phyloP scores from a whole-genome alignment of 78 protist genomes.

The Emiliania huxleyi region DNA sequence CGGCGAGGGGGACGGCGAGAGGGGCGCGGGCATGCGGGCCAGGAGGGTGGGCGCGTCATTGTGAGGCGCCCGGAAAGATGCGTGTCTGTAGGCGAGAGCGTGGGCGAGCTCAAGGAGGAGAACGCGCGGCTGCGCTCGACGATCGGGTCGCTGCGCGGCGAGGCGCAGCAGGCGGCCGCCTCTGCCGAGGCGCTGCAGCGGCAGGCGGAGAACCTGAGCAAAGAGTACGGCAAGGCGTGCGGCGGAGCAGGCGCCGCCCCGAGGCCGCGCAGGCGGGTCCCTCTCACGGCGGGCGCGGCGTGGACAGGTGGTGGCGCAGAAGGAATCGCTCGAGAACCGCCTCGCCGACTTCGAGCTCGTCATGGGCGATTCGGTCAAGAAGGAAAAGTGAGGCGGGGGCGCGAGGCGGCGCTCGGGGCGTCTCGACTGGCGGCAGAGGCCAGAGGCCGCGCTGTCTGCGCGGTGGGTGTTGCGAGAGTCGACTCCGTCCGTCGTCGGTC shows the following conservation, averaged over 20 bases:
- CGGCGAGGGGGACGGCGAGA: background rate
- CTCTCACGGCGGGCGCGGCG: too few relatives aligned
- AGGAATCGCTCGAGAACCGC: background rate
- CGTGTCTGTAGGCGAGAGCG: too few relatives aligned
- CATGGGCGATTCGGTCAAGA: background rate
- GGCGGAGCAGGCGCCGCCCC: too few relatives aligned
- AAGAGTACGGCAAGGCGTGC: background rate
- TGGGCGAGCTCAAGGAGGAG: background rate
- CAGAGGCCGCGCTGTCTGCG: too few relatives aligned
- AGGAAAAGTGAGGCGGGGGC: background rate
- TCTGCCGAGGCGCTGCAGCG: background rate
- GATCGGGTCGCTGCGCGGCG: background rate
- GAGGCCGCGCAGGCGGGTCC: too few relatives aligned
- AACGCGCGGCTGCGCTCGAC: background rate
- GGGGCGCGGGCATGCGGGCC: too few relatives aligned
- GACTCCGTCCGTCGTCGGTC: too few relatives aligned
- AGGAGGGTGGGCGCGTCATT: too few relatives aligned
- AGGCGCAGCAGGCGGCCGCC: background rate
- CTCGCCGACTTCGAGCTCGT: background rate
- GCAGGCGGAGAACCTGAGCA: background rate
- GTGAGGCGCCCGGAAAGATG: too few relatives aligned
- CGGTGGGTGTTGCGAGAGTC: too few relatives aligned
- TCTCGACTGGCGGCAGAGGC: too few relatives aligned
- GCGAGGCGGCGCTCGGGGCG: too few relatives aligned
- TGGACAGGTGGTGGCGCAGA: background rate